Evolutionary conservation across 176 grass and related monocot genomes (phyloP), one percentile per base, ranked within the genome.

Genomic region (Zoysia japonica): DNA sequence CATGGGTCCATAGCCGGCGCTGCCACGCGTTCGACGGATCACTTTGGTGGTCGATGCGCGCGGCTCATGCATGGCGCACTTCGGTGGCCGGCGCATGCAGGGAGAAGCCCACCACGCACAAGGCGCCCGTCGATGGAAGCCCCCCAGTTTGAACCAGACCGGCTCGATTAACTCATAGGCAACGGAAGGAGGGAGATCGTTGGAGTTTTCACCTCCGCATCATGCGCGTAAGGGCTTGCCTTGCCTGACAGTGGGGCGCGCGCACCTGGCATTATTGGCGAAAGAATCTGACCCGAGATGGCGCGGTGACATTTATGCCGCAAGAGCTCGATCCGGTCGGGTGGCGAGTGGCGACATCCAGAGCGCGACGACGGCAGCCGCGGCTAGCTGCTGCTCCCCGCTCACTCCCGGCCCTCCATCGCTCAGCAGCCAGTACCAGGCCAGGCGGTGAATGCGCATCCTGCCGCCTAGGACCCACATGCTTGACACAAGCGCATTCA

Each of bases 321-420:
- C 70, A n/a, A 64, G 45, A 79, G 81, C 76, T 69, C 80, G 65
- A 61, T 61, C 59, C 56, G 77, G 63, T 13, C 71, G 77, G 82
- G 80, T 85, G 72, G 72, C 83, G 87, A 89, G 80, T 85, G 72
- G 72, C 83, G 87, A 89, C 87, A 89, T 44, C 66, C 67, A 62
- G 87, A 54, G 74, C 43, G 72, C 83, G 87, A 89, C 87, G 83
- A 85, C 67, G 72, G 43, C 72, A 48, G 71, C 78, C 77, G 82
- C 66, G 65, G n/a, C 7, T 5, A 20, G 56, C 56, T 28, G 51
- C 66, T 53, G 51, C 28, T 28, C 67, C 71, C 12, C 40, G n/a
- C 62, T n/a, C 44, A 2, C n/a, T 37, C 64, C 48, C 10, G 67
- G 55, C 55, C 17, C 55, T 16, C 55, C 55, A 17, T 57, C 17